Evolutionary conservation across 352 stramenopile genomes (phyloP).

Genomic region (Saprolegnia diclina): DNA sequence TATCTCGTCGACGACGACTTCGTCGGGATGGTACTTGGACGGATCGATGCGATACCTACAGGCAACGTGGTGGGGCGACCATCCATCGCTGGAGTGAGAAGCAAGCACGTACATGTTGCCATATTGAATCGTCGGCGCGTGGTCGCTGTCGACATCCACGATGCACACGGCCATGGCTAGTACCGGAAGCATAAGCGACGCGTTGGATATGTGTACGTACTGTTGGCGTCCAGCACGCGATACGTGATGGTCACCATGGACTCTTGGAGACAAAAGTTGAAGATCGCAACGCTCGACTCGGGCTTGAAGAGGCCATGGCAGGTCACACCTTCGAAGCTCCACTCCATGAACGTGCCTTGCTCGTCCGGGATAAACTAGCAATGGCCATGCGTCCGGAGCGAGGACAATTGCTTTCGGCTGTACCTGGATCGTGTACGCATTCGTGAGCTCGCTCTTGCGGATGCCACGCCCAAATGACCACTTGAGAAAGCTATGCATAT

Average conservation of each 20-base stretch:
- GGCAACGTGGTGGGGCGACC: neutral
- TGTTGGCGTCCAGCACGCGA: constrained; percentile 67
- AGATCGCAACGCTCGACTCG: constrained; percentile 68
- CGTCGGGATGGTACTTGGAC: constrained; percentile 54
- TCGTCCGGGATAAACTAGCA: constrained; percentile 74
- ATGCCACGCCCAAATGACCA: constrained; percentile 73
- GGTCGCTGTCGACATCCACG: constrained; percentile 76
- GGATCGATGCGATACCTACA: constrained; percentile 71
- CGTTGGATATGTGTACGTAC: constrained; percentile 32
- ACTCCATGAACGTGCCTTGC: constrained; percentile 78
- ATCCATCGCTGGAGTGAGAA: too few relatives aligned
- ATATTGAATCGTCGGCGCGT: constrained; percentile 75
- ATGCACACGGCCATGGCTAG: constrained; percentile 83
- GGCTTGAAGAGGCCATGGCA: constrained; percentile 80
- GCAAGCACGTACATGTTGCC: constrained; percentile 56
- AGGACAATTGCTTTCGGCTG: neutral
- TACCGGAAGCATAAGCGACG: neutral
- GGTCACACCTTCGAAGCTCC: constrained; percentile 78
- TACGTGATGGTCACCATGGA: constrained; percentile 85
- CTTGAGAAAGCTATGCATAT: constrained; percentile 52
- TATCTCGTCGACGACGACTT: constrained; percentile 16
- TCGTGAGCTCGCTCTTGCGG: constrained; percentile 63
- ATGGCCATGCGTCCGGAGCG: neutral
- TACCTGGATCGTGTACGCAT: constrained; percentile 76
- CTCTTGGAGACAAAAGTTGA: constrained; percentile 77